A percentile compares a stretch with the other conserved stretches of the same genome.
phyloP scores from a whole-genome alignment of 2,329 filamentous ascomycete species.

The Clarireedia monteithiana region DNA sequence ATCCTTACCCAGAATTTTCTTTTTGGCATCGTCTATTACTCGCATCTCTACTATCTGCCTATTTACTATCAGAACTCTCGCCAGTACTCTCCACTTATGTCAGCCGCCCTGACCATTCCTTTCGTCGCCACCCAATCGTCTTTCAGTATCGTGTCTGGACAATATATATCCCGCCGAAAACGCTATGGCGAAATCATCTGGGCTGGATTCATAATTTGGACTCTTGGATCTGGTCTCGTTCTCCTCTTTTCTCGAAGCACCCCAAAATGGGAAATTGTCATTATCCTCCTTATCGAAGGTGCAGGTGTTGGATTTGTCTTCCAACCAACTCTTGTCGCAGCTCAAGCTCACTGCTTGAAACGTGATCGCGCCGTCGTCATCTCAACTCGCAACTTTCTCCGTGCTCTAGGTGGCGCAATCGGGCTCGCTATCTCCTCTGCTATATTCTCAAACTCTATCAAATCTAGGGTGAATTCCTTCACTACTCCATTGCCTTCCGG shows the following conservation, averaged over 20 bases:
- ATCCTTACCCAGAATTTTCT: conserved; percentile 53
- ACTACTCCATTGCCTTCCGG: conserved; percentile 14
- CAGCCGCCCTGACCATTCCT: conserved; percentile 43
- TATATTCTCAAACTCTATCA: conserved; percentile 34
- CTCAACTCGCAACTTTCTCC: conserved; percentile 54
- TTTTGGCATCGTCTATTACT: conserved; percentile 51
- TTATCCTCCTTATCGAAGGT: conserved; percentile 43
- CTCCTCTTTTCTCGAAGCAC: conserved; percentile 40
- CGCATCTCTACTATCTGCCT: conserved; percentile 51
- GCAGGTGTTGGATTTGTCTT: conserved; percentile 44
- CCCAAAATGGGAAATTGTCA: conserved; percentile 39
- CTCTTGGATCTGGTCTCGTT: conserved; percentile 44
- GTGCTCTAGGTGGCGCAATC: conserved; percentile 48
- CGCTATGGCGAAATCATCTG: conserved; percentile 54
- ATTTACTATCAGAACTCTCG: conserved; percentile 53
- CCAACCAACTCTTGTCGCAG: conserved; percentile 44
- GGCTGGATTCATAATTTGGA: conserved; percentile 30
- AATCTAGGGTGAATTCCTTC: conserved; percentile 12
- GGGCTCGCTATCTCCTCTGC: conserved; percentile 51
- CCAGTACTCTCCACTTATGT: conserved; percentile 31
- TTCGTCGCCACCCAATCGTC: conserved; percentile 41
- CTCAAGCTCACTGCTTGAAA: conserved; percentile 50
- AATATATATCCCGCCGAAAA: conserved; percentile 48
- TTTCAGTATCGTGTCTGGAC: conserved; percentile 42
- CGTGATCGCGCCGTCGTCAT: conserved; percentile 54